Conservation (phyloP, 2,329 filamentous ascomycete genomes). For the Fusarium foetens region DNA sequence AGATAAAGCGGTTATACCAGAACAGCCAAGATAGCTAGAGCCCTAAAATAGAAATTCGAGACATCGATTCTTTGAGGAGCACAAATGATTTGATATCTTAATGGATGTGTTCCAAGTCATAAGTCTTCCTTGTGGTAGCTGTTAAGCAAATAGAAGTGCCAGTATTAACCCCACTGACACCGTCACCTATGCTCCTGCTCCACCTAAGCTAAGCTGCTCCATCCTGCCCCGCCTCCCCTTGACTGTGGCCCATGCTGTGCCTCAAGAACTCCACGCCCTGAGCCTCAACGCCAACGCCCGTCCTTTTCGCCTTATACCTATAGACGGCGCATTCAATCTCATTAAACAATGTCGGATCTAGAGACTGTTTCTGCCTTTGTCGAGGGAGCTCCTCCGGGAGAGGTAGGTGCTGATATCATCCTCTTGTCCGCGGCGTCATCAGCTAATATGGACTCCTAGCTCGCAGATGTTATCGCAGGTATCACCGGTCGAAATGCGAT, state of each 20-base stretch:
- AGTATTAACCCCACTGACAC: slow-evolving; percentile 23
- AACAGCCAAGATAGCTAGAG: not conserved
- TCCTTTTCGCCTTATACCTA: not conserved
- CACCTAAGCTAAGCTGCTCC: slow-evolving; percentile 37
- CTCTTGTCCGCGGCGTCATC: slow-evolving; percentile 33
- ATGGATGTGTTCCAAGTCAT: not conserved
- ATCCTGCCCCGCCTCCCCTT: slow-evolving; percentile 42
- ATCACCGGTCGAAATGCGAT: slow-evolving; percentile 45
- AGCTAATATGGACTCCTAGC: slow-evolving; percentile 61
- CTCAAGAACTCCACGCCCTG: slow-evolving; percentile 32
- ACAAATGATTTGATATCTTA: not conserved
- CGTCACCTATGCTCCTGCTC: slow-evolving; percentile 21
- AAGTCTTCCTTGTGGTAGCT: not conserved
- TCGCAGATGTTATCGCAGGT: slow-evolving; percentile 90
- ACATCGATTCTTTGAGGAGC: not conserved
- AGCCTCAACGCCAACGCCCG: slow-evolving; percentile 35
- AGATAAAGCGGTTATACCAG: not conserved
- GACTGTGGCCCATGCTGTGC: slow-evolving; percentile 23
- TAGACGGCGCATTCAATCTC: slow-evolving; percentile 16
- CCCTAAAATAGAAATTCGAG: not conserved
- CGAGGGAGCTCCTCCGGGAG: slow-evolving; percentile 92
- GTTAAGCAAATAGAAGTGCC: not conserved
- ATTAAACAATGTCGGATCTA: slow-evolving; percentile 50
- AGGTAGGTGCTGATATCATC: slow-evolving; percentile 69
- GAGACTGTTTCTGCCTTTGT: slow-evolving; percentile 81